Percentiles rank a stretch among this genome's conserved stretches.
Conservation (phyloP, 805 yeast species). For the Pichia heedii region DNA sequence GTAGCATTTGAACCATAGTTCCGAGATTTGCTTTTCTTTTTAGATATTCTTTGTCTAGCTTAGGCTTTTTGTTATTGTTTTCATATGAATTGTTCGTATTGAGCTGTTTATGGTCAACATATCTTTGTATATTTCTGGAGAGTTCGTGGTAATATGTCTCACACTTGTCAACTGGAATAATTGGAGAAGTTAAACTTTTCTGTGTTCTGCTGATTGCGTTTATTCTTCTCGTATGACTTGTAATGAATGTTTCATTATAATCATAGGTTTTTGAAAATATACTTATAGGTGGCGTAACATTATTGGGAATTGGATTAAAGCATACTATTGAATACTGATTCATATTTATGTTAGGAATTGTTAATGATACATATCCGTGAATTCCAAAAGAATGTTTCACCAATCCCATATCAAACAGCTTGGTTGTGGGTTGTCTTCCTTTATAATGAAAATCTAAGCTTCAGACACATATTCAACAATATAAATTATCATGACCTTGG, state of each 20-base stretch:
- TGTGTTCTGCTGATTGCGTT: too few species aligned
- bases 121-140: neutral
- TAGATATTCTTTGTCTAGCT: conserved; percentile 17
- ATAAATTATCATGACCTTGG: neutral
- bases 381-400: neutral
- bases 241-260: neutral
- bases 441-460: too few species aligned
- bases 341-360: neutral
- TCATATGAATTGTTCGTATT: neutral
- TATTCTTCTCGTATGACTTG: too few species aligned
- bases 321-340: neutral
- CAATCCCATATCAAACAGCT: conserved; percentile 33
- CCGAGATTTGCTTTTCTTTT: conserved; percentile 44
- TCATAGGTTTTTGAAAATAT: neutral
- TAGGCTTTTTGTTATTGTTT: neutral
- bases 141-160: too few species aligned
- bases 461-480: neutral
- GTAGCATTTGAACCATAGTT: conserved; percentile 39
- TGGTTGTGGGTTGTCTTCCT: conserved; percentile 22
- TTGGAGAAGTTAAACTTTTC: too few species aligned
- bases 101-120: neutral
- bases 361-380: neutral
- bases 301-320: neutral
- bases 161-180: too few species aligned
- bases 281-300: too few species aligned